A percentile compares a stretch with the other conserved stretches of the same genome.
Evolutionary conservation across 176 grass and related monocot genomes (phyloP).

Genomic region (Calamus simplicifolius): DNA sequence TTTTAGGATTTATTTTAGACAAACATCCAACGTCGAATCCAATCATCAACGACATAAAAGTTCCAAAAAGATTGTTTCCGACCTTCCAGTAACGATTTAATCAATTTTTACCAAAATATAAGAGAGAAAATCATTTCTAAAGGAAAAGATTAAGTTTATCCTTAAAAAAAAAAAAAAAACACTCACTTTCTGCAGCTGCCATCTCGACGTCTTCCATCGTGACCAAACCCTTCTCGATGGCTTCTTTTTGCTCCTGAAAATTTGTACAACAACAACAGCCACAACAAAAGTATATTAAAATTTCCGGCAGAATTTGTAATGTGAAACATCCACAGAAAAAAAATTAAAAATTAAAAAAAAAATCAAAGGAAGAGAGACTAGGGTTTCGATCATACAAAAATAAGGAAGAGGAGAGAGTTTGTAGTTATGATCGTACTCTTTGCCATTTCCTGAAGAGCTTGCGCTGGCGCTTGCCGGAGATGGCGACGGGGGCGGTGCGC

Average conservation of each 20-base stretch:
- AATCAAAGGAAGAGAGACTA: neutral
- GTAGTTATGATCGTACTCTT: conserved; percentile 6
- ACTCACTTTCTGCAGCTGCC: conserved; percentile 29
- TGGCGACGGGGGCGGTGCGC: conserved; percentile 8
- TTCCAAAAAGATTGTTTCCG: too few relatives aligned
- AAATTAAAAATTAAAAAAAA: neutral
- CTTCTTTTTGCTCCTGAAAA: conserved; percentile 31
- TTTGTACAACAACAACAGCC: neutral
- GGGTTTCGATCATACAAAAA: too few relatives aligned
- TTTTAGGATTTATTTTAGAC: too few relatives aligned
- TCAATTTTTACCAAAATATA: too few relatives aligned
- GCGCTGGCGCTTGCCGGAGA: conserved; percentile 48
- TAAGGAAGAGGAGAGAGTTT: too few relatives aligned
- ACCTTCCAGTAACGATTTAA: too few relatives aligned
- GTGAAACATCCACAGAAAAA: neutral
- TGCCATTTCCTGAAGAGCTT: conserved; percentile 34
- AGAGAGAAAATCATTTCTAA: too few relatives aligned
- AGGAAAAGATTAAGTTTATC: too few relatives aligned
- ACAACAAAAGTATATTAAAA: neutral
- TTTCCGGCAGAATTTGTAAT: neutral
- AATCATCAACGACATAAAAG: too few relatives aligned
- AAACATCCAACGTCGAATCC: too few relatives aligned
- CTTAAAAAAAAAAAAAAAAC: too few relatives aligned
- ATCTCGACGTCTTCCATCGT: conserved; percentile 48
- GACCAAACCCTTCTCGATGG: conserved; percentile 36